These are phyloP conservation scores for Gymnopilus dilepis DNA, from an alignment of 768 basidiomycete species.

Conservation along the genomic window DNA sequence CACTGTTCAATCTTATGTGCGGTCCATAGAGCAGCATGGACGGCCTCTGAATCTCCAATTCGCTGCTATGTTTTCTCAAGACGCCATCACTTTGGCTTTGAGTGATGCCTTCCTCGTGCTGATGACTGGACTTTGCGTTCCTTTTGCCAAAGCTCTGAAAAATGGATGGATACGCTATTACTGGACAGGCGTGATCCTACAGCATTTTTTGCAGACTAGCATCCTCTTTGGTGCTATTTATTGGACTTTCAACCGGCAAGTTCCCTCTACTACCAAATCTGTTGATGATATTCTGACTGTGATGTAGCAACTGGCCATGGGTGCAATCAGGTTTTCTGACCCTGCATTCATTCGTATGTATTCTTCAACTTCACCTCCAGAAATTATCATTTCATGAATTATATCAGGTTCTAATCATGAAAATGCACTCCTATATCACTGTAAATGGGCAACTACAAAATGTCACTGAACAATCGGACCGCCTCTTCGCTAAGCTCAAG, in stretches of 20 bases:
- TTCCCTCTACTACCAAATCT: not conserved
- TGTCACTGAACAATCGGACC: slow-evolving; percentile 51
- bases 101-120: slow-evolving; percentile 84
- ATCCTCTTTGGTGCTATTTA: slow-evolving; percentile 76
- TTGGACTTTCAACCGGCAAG: slow-evolving; percentile 89
- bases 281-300: not conserved
- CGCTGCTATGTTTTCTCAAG: slow-evolving; percentile 85
- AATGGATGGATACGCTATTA: slow-evolving; percentile 85
- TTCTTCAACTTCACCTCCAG: not conserved
- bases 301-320: slow-evolving; percentile 89
- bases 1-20: slow-evolving; percentile 76
- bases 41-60: slow-evolving; percentile 80
- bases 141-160: slow-evolving; percentile 78
- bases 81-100: slow-evolving; percentile 81
- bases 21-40: slow-evolving; percentile 78
- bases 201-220: slow-evolving; percentile 78
- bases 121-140: slow-evolving; percentile 78
- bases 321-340: slow-evolving; percentile 93
- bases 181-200: slow-evolving; percentile 75
- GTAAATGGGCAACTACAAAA: slow-evolving; percentile 84
- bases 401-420: slow-evolving; percentile 83
- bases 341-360: slow-evolving; percentile 76
- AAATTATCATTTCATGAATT: not conserved
- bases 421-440: slow-evolving; percentile 93
- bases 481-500: slow-evolving; percentile 49